Evolutionary conservation across 306 rosid genomes (phyloP), one percentile per base, ranked within the genome.

Genomic region (Vigna trinervia): DNA sequence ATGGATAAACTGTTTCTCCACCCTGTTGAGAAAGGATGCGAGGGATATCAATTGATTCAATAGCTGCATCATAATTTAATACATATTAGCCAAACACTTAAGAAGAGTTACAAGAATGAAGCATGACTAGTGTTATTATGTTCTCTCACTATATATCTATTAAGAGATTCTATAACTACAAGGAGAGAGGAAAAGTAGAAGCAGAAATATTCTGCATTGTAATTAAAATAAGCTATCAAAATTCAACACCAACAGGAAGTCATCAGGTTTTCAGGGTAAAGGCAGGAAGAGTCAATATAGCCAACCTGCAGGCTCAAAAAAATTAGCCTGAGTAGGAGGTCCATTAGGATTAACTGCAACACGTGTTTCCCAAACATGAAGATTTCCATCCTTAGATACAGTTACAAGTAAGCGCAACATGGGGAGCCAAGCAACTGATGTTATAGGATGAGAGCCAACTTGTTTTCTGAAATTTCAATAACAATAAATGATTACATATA

Each of bases 21-120:
- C 96, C 98, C 89, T 89, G 91, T 80, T 94, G 98, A 83, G 98
- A 94, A 83, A 94, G 98, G 90, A 94, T 84, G 82, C 88, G 94
- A 78, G 96, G 97, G 76, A 94, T 88, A 85, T 94, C 98, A 85
- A 94, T 89, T 78, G 96, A 81, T 88, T 94, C 96, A 80, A 94
- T 90, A 50, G 85, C 98, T 94, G 98, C 91, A 82, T 19, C 76
- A 57, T 50, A 76, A 71, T 45, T 56, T 64, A 38, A 81, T 78
- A 56, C 64, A 67, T 52, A 60, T 71, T 76, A 79, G 86, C 81
- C 69, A 73, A 76, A 50, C 46, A 58, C n/a, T 36, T 52, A 17
- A 74, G 59, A 74, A 71, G 20, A 22, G 34, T 73, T 20, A 52
- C 39, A 23, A 45, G 23, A 82, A 67, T 6, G 43, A 71, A 79